Base-by-base conservation (phyloP, 768 basidiomycete species). In the Podaxis sp. region DNA sequence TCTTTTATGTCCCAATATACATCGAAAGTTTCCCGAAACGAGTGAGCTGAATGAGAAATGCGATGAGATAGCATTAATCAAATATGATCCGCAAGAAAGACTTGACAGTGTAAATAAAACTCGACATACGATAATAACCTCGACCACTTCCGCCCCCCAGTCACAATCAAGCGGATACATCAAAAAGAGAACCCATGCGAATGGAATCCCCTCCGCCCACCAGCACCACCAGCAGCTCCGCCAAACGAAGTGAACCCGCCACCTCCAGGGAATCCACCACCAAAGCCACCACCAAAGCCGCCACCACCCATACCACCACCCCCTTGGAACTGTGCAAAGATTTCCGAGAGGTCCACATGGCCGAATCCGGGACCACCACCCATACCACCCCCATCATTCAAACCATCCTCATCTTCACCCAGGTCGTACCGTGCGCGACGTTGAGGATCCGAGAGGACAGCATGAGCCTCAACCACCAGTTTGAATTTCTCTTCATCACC, bases 401-500 rank as follows among this genome's bases (percentile, higher is more conserved):
- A 72, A 21, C 86, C 88, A 61, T 92, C 90, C 64, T 91, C 90
- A 66, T 92, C 91, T 63, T 91, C 91, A 37, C 91, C 91, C 70
- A 84, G 68, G 70, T 93, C 91, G 65, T 93, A 93, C 42, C 91
- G 82, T 65, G 87, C 79, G 44, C 91, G 81, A 47, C 87, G 78
- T 10, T 76, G 77, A 1, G 91, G 81, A 65, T 95, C 93, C 0
- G 90, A 92, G 2, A 95, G 84, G 3, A 95, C 88, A 6, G 85
- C 82, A 63, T 95, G 81, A 2, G 92, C 91, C 72, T 94, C 93
- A 0, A 79, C 85, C 32, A 93, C 87, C 21, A 93, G 81, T 73
- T 98, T 97, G 84, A 98, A 98, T 66, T 92, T 90, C 69, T 97
- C 96, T 67, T 96, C 95, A 70, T 94, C 92, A 28, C 95, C 95